Evolutionary conservation across 805 yeast species (phyloP), one percentile per base, ranked within the genome.

Genomic region (Ogataea paradorogensis): DNA sequence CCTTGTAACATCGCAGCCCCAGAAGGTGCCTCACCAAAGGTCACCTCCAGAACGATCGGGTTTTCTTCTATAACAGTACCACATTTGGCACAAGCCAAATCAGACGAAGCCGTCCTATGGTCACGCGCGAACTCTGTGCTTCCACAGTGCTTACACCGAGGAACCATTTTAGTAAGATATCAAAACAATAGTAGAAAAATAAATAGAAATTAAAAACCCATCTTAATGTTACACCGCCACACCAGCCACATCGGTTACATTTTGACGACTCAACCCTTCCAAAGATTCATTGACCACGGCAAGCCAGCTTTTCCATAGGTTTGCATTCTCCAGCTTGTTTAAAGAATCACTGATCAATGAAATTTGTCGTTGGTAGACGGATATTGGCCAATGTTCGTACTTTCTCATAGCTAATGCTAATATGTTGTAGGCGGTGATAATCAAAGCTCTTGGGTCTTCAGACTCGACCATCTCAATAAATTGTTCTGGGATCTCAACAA

Each of bases 1-100:
- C 99, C 99, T 50, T 91, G 95, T 1, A 93, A 96, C 35, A 85
- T 79, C 25, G 99, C 96, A 10, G 96, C 97, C 52, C 99, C 99
- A 18, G 83, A 74, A 14, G 95, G 74, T 2, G 90, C 74, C 56
- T 95, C 99, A 30, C 95, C 93, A 66, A 90, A 93, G 9, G 93
- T 85, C 38, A 95, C 93, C 59, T 93, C 99, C 7, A 95, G 81
- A 9, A 95, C 98, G 50, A 93, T 91, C 15, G 95, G 95, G 53
- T 88, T 85, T 57, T 90, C 98, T 48, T 88, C 95, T 42, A 76
- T 75, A 22, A 93, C 97, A 15, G 79, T 67, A 61, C 97, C 97
- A 76, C 99, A 93, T 24, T 64, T 59, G 27, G 73, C 69, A 69
- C 99, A 93, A 9, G 88, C 82, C 22, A 86, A 59, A 61, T 88